Conservation (phyloP, 257 asterid genomes). For the Hygrophila difformis region DNA sequence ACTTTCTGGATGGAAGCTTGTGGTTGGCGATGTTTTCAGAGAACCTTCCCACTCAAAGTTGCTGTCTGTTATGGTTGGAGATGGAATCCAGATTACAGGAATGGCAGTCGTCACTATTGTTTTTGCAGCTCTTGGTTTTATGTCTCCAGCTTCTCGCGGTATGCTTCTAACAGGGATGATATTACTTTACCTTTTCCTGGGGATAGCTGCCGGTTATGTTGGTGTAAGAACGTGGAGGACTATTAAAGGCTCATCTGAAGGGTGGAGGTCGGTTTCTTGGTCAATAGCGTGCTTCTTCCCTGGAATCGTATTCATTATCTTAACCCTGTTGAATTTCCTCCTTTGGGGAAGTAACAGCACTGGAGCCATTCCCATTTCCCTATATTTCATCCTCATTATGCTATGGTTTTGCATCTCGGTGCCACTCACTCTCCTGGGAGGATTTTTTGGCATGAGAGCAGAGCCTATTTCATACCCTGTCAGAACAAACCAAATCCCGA, state of each 20-base stretch:
- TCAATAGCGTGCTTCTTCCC: constrained; percentile 68
- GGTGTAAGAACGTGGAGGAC: constrained; percentile 61
- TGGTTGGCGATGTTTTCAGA: constrained; percentile 75
- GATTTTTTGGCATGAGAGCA: constrained; percentile 44
- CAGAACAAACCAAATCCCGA: constrained; percentile 66
- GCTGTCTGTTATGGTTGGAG: constrained; percentile 62
- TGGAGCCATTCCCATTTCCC: constrained; percentile 69
- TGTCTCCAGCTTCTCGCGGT: constrained; percentile 87
- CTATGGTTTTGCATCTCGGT: constrained; percentile 84
- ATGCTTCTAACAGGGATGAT: constrained; percentile 75
- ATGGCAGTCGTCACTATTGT: constrained; percentile 67
- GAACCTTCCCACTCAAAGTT: constrained; percentile 56
- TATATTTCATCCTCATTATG: constrained; percentile 42
- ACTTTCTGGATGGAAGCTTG: constrained; percentile 81
- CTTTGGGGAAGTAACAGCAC: constrained; percentile 75
- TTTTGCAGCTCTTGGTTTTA: constrained; percentile 69
- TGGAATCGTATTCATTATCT: constrained; percentile 55
- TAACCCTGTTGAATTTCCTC: constrained; percentile 54
- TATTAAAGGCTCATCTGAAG: constrained; percentile 47
- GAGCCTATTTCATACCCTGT: constrained; percentile 60
- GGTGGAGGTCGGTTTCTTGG: constrained; percentile 76
- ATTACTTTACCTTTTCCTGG: constrained; percentile 58
- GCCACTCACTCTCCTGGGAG: constrained; percentile 75
- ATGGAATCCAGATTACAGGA: constrained; percentile 70
- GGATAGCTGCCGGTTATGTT: constrained; percentile 59